Evolutionary conservation across 2,329 filamentous ascomycete genomes (phyloP).

Genomic region (Pseudogymnoascus sp.): DNA sequence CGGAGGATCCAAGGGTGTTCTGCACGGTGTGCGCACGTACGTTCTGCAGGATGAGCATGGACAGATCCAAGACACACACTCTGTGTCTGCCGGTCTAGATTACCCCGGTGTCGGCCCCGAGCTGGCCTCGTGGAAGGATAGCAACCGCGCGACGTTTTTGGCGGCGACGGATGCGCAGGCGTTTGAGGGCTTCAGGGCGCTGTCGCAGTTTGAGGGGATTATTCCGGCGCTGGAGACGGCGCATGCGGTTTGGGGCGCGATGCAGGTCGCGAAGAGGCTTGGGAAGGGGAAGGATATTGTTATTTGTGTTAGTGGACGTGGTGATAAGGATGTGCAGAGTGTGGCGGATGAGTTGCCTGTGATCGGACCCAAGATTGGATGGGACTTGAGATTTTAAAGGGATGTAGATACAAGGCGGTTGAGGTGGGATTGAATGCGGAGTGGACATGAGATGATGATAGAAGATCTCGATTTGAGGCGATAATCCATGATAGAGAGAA

Average conservation of each 20-base stretch:
- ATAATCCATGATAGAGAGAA: neutral
- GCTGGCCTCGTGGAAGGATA: conserved; percentile 88
- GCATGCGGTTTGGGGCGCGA: conserved; percentile 82
- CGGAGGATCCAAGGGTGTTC: conserved; percentile 80
- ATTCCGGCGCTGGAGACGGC: conserved; percentile 92
- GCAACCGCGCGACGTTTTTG: conserved; percentile 74
- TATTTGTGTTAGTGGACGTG: conserved; percentile 85
- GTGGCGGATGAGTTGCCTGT: conserved; percentile 90
- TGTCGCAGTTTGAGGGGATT: conserved; percentile 87
- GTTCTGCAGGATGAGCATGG: conserved; percentile 88
- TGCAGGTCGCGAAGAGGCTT: conserved; percentile 91
- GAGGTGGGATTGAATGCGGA: neutral
- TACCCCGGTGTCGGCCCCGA: conserved; percentile 97
- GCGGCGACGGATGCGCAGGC: conserved; percentile 89
- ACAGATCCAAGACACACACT: conserved; percentile 92
- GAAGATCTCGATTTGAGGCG: neutral
- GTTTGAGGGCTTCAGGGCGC: conserved; percentile 75
- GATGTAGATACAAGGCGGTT: neutral
- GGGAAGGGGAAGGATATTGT: conserved; percentile 81
- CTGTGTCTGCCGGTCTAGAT: conserved; percentile 90
- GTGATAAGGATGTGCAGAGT: conserved; percentile 98
- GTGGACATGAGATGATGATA: neutral
- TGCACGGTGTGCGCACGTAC: conserved; percentile 94
- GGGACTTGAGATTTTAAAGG: conserved; percentile 55
- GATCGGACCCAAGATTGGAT: conserved; percentile 80